A percentile compares a stretch with the other conserved stretches of the same genome.
Conservation (phyloP, 129 eudicot species). For the Lactuca sativa region DNA sequence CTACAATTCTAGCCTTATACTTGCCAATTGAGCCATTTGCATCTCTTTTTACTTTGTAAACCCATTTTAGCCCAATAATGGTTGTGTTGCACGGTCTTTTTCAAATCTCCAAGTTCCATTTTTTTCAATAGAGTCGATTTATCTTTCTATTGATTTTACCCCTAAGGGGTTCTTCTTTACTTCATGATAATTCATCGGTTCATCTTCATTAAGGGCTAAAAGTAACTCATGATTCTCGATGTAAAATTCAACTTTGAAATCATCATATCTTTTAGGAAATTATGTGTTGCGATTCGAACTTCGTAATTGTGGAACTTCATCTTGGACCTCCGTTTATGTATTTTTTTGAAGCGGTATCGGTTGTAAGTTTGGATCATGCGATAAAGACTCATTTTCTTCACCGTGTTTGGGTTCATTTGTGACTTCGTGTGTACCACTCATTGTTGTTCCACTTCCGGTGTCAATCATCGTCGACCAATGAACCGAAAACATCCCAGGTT, state of each 20-base stretch:
- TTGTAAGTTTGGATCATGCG: not conserved
- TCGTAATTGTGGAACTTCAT: too few species aligned
- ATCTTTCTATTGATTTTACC: conserved; percentile 23
- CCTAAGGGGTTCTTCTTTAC: not conserved
- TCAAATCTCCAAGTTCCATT: conserved; percentile 18
- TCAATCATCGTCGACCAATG: too few species aligned
- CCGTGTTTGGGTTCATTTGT: not conserved
- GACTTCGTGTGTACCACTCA: too few species aligned
- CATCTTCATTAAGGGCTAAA: too few species aligned
- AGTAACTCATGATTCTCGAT: too few species aligned
- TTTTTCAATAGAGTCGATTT: conserved; percentile 21
- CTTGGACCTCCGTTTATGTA: too few species aligned
- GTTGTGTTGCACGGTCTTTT: not conserved
- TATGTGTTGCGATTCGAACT: too few species aligned
- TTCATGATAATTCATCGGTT: not conserved
- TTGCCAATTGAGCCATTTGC: not conserved
- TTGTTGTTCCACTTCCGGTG: too few species aligned
- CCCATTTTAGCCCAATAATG: conserved; percentile 12
- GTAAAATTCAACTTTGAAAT: too few species aligned
- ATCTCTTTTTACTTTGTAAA: not conserved
- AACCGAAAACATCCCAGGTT: not conserved
- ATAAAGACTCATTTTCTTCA: not conserved
- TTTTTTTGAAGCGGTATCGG: not conserved
- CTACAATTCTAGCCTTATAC: too few species aligned
- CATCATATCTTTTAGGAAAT: too few species aligned